Evolutionary conservation across 2,329 filamentous ascomycete species (phyloP), one percentile per base, ranked within the genome.

Genomic region (Aurifilum marmelostoma): DNA sequence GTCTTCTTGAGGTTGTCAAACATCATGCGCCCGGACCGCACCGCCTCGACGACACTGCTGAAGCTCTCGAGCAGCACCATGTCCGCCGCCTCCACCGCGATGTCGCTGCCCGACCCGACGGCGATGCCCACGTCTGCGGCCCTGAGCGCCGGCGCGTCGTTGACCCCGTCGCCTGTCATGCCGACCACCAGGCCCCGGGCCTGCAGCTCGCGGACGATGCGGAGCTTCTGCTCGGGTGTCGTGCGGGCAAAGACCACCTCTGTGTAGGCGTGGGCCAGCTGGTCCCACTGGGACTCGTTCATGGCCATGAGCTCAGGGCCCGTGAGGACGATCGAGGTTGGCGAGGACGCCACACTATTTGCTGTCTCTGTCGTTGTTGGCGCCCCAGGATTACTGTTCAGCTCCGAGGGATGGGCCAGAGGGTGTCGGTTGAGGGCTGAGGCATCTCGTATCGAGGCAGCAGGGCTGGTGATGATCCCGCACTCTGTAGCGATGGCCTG

Each of bases 111-210:
- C 0, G 89, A 91, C 1, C 91, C 92, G 73, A 97, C 89, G 1
- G 92, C 91, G 70, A 97, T 95, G 68, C 92, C 92, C 1, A 97
- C 88, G 73, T 97, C 93, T 21, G 93, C 92, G 0, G 89, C 89
- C 1, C 91, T 89, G 4, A 97, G 86, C 1, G 93, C 93, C 0
- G 93, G 92, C 0, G 92, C 91, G 75, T 97, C 93, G 74, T 97
- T 97, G 73, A 95, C 92, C 24, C 93, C 93, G 73, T 97, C 93
- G 50, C 93, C 93, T 1, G 94, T 92, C 88, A 97, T 96, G 52
- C 89, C 93, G 0, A 97, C 88, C 1, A 92, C 90, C 78, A 73
- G 91, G 75, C 86, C 83, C 11, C 86, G 82, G 0, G 83, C 79
- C 75, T 92, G 91, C 71, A 93, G 89, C 76, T 92, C 91, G 39